phyloP scores from a whole-genome alignment of 2,329 filamentous ascomycete species.

The Rutstroemia sydowiana region DNA sequence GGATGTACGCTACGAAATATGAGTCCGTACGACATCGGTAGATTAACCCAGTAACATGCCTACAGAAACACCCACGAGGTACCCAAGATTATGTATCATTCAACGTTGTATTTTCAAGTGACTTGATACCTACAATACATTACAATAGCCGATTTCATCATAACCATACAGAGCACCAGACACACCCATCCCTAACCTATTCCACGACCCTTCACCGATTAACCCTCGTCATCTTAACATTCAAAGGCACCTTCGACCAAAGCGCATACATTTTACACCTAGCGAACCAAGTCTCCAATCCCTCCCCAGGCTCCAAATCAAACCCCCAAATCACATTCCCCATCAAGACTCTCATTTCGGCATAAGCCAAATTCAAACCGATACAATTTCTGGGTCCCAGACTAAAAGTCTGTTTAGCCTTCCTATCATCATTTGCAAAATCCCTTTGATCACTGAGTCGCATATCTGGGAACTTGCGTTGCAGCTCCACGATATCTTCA shows the following conservation, averaged over 20 bases:
- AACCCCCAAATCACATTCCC: constrained; percentile 6
- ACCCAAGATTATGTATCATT: too few relatives aligned
- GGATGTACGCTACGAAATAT: too few relatives aligned
- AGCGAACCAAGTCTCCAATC: not conserved
- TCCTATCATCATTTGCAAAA: not conserved
- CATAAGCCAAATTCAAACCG: constrained; percentile 9
- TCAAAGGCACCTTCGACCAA: constrained; percentile 3
- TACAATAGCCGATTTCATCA: too few relatives aligned
- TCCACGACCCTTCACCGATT: not conserved
- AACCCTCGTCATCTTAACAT: constrained; percentile 4
- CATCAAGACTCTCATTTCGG: constrained; percentile 4
- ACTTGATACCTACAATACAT: too few relatives aligned
- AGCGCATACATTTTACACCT: not conserved
- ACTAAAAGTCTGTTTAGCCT: constrained; percentile 4
- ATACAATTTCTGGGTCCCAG: constrained; percentile 4
- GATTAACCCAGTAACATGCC: too few relatives aligned
- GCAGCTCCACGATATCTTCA: not conserved
- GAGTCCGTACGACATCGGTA: too few relatives aligned
- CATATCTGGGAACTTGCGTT: not conserved
- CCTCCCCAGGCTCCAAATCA: constrained; percentile 1
- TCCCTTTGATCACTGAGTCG: not conserved
- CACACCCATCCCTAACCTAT: not conserved
- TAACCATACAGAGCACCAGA: too few relatives aligned
- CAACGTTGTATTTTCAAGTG: too few relatives aligned
- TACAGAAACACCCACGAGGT: too few relatives aligned